Base-by-base conservation (phyloP, 768 basidiomycete species). In the Pleurotus cornucopiae region DNA sequence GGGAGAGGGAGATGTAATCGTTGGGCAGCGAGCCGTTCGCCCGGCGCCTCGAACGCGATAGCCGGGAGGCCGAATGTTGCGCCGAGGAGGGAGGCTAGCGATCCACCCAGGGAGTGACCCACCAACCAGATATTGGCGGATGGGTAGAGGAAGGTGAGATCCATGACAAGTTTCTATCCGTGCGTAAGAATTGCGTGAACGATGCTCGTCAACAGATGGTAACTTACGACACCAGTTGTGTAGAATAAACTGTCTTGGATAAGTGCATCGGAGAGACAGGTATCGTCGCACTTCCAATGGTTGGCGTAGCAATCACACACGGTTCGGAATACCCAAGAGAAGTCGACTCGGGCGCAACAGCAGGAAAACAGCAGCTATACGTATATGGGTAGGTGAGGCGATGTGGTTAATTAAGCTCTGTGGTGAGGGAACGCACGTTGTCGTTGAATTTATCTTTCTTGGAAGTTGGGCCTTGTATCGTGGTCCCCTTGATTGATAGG, bases 391-490 rank as follows among this genome's bases (percentile, higher is more conserved):
- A 30, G 30, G 14, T 21, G 45, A 30, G 46, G 34, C 45, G 51
- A 55, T 14, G 44, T 6, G 26, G 51, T 16, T 40, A 46, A 52
- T 14, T 23, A 25, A 2, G 37, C 30, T 30, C 30, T 7, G 44
- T 21, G 18, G 49, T 20, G 18, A 25, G 23, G 2, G 63, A 74
- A 14, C 56, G 79, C 68, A 91, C 63, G 63, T 92, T 92, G 70
- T 97, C 95, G 69, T 98, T 98, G 66, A 86, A 86, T 72, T 93
- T 95, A 72, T 98, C 96, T 64, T 88, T 85, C 74, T 83, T 89
- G 49, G 90, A 89, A 11, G 96, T 96, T 12, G 88, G 84, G 2
- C 94, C 94, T 60, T 82, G 80, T 0, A 94, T 69, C 0, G 91
- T 92, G 0, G 95, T 98, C 3, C 80, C 80, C 65, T 98, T 98